Percentiles rank a stretch among this genome's conserved stretches.
Evolutionary conservation across 2,329 filamentous ascomycete species (phyloP).

Genomic region (Trichophyton mentagrophytes): DNA sequence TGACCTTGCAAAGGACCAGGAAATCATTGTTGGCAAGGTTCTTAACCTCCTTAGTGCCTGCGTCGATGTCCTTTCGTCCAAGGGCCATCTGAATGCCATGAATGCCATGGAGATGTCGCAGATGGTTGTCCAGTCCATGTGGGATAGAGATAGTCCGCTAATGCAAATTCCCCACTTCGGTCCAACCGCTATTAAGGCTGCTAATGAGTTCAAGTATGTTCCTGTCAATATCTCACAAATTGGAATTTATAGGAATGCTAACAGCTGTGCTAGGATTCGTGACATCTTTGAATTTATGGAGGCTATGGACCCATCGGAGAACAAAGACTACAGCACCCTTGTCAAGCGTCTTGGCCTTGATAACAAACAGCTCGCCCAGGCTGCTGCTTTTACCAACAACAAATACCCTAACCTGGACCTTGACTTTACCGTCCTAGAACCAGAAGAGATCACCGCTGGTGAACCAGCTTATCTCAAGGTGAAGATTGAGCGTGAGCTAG

Average conservation of each 20-base stretch:
- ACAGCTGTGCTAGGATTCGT: conserved; percentile 50
- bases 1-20: conserved; percentile 91
- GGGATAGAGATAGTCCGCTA: conserved; percentile 91
- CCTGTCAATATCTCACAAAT: not conserved
- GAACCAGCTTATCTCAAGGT: conserved; percentile 72
- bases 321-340: conserved; percentile 63
- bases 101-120: conserved; percentile 98
- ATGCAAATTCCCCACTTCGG: conserved; percentile 97
- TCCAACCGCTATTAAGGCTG: conserved; percentile 67
- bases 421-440: conserved; percentile 73
- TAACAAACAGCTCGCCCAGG: conserved; percentile 70
- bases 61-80: conserved; percentile 89
- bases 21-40: conserved; percentile 70
- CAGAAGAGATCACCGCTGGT: conserved; percentile 66
- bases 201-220: conserved; percentile 61
- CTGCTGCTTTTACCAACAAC: conserved; percentile 89
- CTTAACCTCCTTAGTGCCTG: conserved; percentile 79
- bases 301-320: conserved; percentile 92
- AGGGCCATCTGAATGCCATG: conserved; percentile 94
- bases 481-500: conserved; percentile 69
- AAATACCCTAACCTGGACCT: conserved; percentile 94
- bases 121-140: conserved; percentile 98
- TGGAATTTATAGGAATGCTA: conserved; percentile 17
- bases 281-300: conserved; percentile 98
- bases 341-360: conserved; percentile 66